Evolutionary conservation across 768 basidiomycete species (phyloP).

Genomic region (Amanita muscaria): DNA sequence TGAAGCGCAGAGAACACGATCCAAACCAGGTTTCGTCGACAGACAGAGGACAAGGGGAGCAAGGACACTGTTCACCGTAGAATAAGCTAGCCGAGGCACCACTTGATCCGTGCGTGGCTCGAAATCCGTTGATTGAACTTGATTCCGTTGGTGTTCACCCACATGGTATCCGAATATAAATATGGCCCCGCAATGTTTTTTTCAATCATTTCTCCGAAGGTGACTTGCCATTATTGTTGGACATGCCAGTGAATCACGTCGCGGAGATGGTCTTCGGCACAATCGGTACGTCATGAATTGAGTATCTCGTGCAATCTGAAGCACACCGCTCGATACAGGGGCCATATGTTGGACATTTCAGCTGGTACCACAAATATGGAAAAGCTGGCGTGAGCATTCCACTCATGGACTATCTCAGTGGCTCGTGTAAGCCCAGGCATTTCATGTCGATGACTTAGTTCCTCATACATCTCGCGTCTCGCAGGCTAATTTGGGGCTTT

Average conservation of each 20-base stretch:
- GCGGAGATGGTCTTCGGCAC: constrained; percentile 67
- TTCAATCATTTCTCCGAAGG: too few relatives aligned
- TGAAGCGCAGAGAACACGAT: too few relatives aligned
- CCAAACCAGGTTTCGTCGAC: too few relatives aligned
- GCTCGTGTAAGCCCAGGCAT: constrained; percentile 54
- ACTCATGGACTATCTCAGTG: constrained; percentile 61
- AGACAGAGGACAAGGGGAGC: too few relatives aligned
- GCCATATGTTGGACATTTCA: constrained; percentile 61
- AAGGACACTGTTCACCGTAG: too few relatives aligned
- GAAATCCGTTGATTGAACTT: too few relatives aligned
- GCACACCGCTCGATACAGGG: constrained; percentile 26
- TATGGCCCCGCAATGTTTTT: neutral
- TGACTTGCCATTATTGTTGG: too few relatives aligned
- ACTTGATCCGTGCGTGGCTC: too few relatives aligned
- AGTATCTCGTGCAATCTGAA: neutral
- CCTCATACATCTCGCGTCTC: neutral
- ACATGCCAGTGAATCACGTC: constrained; percentile 38
- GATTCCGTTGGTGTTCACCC: too few relatives aligned
- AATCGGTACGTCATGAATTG: constrained; percentile 34
- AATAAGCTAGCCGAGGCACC: too few relatives aligned
- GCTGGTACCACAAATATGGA: constrained; percentile 65
- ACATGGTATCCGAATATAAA: neutral
- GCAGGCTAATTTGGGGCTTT: constrained; percentile 53
- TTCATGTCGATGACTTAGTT: too few relatives aligned
- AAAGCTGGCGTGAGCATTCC: constrained; percentile 58